Conservation (phyloP, 805 yeast species). For the Hyphopichia homilentoma region DNA sequence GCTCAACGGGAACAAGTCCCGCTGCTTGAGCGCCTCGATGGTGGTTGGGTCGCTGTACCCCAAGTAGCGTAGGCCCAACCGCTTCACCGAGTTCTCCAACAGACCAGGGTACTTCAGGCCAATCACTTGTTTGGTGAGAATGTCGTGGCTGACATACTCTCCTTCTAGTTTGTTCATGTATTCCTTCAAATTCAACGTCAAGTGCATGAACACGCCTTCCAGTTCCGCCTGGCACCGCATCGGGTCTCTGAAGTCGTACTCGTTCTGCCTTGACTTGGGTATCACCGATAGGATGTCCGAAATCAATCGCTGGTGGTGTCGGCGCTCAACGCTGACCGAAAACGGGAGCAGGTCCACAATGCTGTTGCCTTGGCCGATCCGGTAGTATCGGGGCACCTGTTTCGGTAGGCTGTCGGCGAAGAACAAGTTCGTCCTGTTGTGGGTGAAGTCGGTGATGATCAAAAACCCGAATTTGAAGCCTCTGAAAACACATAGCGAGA, state of each 20-base stretch:
- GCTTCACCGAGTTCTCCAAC: no score
- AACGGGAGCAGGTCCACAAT: no score
- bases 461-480: slow-evolving; percentile 9
- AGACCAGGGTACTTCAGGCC: no score
- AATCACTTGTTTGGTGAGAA: slow-evolving; percentile 3
- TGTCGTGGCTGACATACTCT: slow-evolving; percentile 2
- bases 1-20: no score
- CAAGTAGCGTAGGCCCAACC: no score
- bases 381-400: background rate
- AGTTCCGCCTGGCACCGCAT: slow-evolving; percentile 7
- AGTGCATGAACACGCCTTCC: slow-evolving; percentile 8
- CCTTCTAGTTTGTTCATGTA: slow-evolving; percentile 10
- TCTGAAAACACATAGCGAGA: slow-evolving; percentile 7
- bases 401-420: no score
- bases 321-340: slow-evolving; percentile 7
- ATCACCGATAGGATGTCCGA: slow-evolving; percentile 4
- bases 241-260: slow-evolving; percentile 7
- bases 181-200: slow-evolving; percentile 7
- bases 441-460: slow-evolving; percentile 11
- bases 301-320: slow-evolving; percentile 2
- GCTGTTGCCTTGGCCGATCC: background rate
- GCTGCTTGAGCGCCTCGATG: slow-evolving; percentile 3
- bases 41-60: background rate
- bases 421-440: no score
- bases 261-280: slow-evolving; percentile 2